Base-by-base conservation (phyloP, 345 rosid genomes). In the Citrus reticulata region DNA sequence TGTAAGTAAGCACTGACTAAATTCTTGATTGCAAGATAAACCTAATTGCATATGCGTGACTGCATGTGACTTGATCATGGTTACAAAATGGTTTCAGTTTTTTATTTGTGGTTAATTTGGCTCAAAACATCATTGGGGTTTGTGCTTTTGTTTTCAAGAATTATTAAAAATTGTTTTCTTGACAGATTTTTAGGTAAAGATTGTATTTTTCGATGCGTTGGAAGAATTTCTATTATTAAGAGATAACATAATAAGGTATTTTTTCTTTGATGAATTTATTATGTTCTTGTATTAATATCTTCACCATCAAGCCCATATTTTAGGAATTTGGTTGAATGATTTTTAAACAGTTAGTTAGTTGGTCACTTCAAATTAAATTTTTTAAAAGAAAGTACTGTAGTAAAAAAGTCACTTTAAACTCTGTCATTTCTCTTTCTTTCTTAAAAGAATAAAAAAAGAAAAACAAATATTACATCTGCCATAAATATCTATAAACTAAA, bases 1-100 rank as follows among this genome's bases (percentile, higher is more conserved):
- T 66, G 54, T 54, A 68, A 37, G 66, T 34, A 77, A 67, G 57
- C 10, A 66, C 72, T 68, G 67, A 68, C 59, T 64, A 20, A 67
- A 34, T 34, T 76, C 61, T 62, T 75, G 8, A 77, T 66, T 57
- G 66, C 73, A 67, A 76, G 55, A 67, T 25, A 76, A 65, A 65
- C 70, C 78, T 42, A 42, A 64, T 10, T 64, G 7, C 40, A 16
- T 64, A 17, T 40, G 69, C 42, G 35, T 74, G 77, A 74, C 77
- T 62, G 62, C 77, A 74, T 62, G 60, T n/a, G 11, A 19, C 37
- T 1, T 17, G 2, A 10, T 27, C 37, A 46, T 46, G 29, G 57
- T 17, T 54, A 54, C 16, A 63, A 63, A 14, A 30, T 63, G 20
- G 3, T 63, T 14, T 30, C 39, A 63, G 19, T 34, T 16, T 29